phyloP scores from a whole-genome alignment of 129 eudicot genomes.

The Arctium lappa region DNA sequence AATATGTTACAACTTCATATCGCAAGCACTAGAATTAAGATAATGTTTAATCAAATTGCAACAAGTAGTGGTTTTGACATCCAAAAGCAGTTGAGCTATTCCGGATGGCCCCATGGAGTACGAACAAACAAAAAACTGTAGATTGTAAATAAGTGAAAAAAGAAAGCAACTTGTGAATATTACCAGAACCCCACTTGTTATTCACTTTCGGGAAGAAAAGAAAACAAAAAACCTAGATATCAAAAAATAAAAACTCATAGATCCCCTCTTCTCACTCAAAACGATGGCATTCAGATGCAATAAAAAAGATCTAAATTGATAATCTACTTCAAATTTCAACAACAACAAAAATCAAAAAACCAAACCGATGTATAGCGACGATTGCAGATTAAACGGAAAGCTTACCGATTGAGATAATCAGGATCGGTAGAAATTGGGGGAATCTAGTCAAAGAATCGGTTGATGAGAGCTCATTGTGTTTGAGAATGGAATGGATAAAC shows the following conservation, averaged over 20 bases:
- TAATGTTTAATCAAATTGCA: constrained; percentile 10
- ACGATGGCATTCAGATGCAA: constrained; percentile 10
- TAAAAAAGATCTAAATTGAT: neutral
- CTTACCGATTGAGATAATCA: constrained; percentile 24
- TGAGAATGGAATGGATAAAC: constrained; percentile 12
- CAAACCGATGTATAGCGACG: neutral
- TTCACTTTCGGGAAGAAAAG: neutral
- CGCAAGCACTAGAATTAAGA: neutral
- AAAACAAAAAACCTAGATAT: neutral
- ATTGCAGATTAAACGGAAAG: neutral
- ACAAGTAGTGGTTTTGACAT: neutral
- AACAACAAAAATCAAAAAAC: neutral
- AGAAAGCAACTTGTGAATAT: neutral
- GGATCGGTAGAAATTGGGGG: constrained; percentile 18
- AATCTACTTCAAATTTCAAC: neutral
- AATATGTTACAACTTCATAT: no score
- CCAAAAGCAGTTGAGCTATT: neutral
- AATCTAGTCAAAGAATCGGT: constrained; percentile 17
- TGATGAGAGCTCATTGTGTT: constrained; percentile 13
- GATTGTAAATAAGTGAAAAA: neutral
- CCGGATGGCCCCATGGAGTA: neutral
- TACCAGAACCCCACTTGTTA: constrained; percentile 16
- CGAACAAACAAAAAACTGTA: neutral
- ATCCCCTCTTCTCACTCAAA: constrained; percentile 1
- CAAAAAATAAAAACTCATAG: neutral